Evolutionary conservation across 2,329 filamentous ascomycete genomes (phyloP).

Genomic region (Alternaria dauci): DNA sequence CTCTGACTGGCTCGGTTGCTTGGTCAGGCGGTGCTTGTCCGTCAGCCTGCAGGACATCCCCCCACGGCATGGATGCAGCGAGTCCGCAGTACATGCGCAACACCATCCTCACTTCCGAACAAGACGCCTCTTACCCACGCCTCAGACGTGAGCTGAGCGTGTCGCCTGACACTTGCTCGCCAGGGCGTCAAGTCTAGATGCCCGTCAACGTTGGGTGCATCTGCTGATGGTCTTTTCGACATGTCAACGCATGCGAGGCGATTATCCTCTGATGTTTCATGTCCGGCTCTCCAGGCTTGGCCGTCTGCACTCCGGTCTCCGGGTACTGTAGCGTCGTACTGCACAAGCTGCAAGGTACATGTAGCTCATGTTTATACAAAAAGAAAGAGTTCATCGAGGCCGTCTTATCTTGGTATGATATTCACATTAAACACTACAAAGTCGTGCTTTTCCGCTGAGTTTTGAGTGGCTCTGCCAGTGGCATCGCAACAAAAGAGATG

Average conservation of each 20-base stretch:
- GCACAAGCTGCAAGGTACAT: background rate
- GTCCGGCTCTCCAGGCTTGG: slow-evolving; percentile 14
- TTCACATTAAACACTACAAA: slow-evolving; percentile 16
- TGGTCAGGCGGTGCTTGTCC: slow-evolving; percentile 20
- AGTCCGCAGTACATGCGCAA: slow-evolving; percentile 3
- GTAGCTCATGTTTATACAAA: background rate
- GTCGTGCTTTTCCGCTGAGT: background rate
- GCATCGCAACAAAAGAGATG: slow-evolving; percentile 25
- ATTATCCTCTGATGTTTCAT: background rate
- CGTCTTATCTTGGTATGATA: slow-evolving; percentile 3
- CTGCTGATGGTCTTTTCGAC: background rate
- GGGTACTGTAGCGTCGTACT: background rate
- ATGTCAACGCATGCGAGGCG: background rate
- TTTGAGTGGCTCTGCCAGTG: slow-evolving; percentile 4
- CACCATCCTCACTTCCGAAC: slow-evolving; percentile 13
- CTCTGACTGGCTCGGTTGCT: slow-evolving; percentile 31
- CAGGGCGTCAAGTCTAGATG: background rate
- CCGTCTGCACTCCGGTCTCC: slow-evolving; percentile 4
- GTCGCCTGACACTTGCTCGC: slow-evolving; percentile 6
- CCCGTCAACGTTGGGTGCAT: background rate
- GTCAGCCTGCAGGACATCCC: slow-evolving; percentile 14
- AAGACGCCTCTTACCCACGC: background rate
- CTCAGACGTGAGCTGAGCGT: slow-evolving; percentile 2
- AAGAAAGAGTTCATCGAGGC: slow-evolving; percentile 2
- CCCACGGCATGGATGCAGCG: slow-evolving; percentile 1